Conservation (phyloP, 176 grass and related monocot genomes). For the Lolium multiflorum region DNA sequence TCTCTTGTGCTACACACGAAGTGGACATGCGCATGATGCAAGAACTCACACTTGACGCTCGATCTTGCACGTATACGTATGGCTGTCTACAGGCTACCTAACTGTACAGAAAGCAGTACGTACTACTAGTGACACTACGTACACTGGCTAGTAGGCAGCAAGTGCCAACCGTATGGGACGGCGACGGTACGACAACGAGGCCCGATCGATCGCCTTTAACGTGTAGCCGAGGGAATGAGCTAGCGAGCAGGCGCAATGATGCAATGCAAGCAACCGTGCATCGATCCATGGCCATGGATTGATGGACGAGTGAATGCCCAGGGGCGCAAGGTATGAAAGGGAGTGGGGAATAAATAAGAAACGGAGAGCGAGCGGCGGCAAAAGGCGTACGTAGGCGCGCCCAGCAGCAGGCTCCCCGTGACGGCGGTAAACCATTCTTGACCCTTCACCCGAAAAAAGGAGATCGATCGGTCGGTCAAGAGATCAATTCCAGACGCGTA, state of each 20-base stretch:
- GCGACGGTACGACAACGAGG: conserved; percentile 33
- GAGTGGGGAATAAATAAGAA: conserved; percentile 50
- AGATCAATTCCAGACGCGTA: conserved; percentile 36
- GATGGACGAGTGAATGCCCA: conserved; percentile 52
- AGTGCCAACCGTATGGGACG: conserved; percentile 49
- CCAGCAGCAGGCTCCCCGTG: conserved; percentile 56
- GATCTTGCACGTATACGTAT: not conserved
- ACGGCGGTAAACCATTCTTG: conserved; percentile 53
- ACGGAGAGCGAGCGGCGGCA: conserved; percentile 35
- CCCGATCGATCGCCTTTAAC: conserved; percentile 25
- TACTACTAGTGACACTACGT: not conserved
- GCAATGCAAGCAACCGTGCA: not conserved
- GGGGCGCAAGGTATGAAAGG: conserved; percentile 45
- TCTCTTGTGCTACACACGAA: too few species aligned
- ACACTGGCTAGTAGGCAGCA: not conserved
- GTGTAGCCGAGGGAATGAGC: conserved; percentile 63
- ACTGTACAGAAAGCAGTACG: not conserved
- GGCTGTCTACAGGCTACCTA: not conserved
- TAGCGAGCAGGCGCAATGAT: not conserved
- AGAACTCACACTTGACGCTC: too few species aligned
- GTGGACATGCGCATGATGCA: too few species aligned
- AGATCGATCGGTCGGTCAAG: not conserved
- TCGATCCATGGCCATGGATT: not conserved
- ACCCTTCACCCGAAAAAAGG: not conserved
- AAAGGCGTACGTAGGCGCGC: not conserved